phyloP scores from a whole-genome alignment of 352 stramenopile genomes.

The Phytopythium vexans region DNA sequence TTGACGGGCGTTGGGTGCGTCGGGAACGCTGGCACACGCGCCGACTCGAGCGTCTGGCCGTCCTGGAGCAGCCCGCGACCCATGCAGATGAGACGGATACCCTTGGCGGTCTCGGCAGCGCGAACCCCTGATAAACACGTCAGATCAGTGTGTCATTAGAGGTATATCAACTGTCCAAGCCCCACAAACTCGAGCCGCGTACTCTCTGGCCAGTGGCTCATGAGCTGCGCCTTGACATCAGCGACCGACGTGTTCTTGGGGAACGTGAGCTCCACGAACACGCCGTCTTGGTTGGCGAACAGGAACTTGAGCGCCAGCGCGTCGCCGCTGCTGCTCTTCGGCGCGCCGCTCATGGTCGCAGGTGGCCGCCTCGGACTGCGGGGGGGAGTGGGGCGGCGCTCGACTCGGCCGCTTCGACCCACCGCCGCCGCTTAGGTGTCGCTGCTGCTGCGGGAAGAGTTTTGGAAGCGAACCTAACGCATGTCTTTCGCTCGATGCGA shows the following conservation, averaged over 20 bases:
- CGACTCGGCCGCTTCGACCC: no score
- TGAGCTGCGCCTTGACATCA: conserved; percentile 63
- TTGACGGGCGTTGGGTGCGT: conserved; percentile 95
- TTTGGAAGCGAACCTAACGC: no score
- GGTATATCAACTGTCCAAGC: neutral
- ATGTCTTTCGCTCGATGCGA: no score
- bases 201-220: conserved; percentile 68
- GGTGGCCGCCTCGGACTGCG: no score
- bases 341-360: conserved; percentile 2
- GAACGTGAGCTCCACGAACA: conserved; percentile 63
- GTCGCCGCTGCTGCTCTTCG: conserved; percentile 31
- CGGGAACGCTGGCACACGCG: conserved; percentile 89
- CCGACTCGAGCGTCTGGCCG: conserved; percentile 75
- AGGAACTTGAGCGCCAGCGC: conserved; percentile 80
- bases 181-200: conserved; percentile 5
- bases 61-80: conserved; percentile 91
- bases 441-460: no score
- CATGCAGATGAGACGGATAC: conserved; percentile 94
- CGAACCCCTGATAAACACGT: conserved; percentile 28
- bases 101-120: conserved; percentile 46
- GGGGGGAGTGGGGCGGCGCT: no score
- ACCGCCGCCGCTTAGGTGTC: no score
- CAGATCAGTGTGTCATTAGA: neutral
- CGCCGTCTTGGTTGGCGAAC: conserved; percentile 81
- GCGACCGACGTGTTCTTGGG: conserved; percentile 38